These are phyloP conservation scores for Pseudoneurospora amorphoporcata DNA, from an alignment of 495 filamentous ascomycete species.

Conservation along the genomic window DNA sequence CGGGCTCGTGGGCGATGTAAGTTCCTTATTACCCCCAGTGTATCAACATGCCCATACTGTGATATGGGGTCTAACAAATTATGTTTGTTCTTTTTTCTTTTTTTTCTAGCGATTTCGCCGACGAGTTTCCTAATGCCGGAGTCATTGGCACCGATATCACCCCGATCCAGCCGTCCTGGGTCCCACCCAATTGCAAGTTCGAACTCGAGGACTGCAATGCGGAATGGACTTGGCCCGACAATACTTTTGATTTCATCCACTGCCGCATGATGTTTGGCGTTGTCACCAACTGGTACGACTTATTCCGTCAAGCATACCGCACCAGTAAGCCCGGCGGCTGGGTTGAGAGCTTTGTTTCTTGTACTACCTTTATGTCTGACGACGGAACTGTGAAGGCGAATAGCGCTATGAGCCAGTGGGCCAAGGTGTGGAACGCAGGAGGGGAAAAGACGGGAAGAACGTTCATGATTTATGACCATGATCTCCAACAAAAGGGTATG, in stretches of 20 bases:
- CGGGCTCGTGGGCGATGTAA: conserved; percentile 30
- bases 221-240: conserved; percentile 33
- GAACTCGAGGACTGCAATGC: conserved; percentile 39
- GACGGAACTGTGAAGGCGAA: not conserved
- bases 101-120: conserved; percentile 41
- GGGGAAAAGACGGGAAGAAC: conserved; percentile 7
- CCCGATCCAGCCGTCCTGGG: conserved; percentile 30
- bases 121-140: conserved; percentile 33
- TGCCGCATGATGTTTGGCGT: conserved; percentile 39
- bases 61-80: no score
- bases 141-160: conserved; percentile 43
- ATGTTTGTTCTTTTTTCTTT: not conserved
- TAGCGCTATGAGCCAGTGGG: conserved; percentile 1
- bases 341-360: conserved; percentile 11
- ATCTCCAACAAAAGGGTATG: conserved; percentile 23
- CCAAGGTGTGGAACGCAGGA: not conserved
- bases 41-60: no score
- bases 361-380: conserved; percentile 12
- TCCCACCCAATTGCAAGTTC: conserved; percentile 38
- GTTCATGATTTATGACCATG: conserved; percentile 9
- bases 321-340: conserved; percentile 12
- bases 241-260: conserved; percentile 50
- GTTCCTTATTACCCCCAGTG: no score
- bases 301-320: conserved; percentile 23
- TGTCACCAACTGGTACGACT: conserved; percentile 41